Base-by-base conservation (phyloP, 2,329 filamentous ascomycete genomes). In the Aspergillus bombycis region DNA sequence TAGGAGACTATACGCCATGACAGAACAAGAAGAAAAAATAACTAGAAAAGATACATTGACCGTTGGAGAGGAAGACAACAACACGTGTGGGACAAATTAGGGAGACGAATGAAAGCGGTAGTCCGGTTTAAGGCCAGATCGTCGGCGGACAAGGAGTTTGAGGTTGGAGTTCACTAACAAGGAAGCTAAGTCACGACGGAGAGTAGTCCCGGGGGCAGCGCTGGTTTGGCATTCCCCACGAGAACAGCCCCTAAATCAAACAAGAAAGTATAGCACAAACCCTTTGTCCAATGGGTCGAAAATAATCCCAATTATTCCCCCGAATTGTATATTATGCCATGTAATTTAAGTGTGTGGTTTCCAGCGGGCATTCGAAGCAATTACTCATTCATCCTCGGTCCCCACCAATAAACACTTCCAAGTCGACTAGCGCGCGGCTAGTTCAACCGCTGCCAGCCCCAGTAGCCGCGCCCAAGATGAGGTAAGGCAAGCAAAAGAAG, bases 121-220 rank as follows among this genome's bases (percentile, higher is more conserved):
- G 62, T 65, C 67, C 67, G 65, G 62, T 71, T 73, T 76, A 64
- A 77, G 75, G 75, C 72, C 75, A 77, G 75, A 77, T 76, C 72
- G 69, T 72, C 73, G 67, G 63, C 63, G 66, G 62, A 30, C 28
- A 59, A 34, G 41, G 26, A n/a, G n/a, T 38, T 28, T 28, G 45
- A 28, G 26, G 45, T 48, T 48, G 26, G 26, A 48, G 45, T 23
- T 23, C 11, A 28, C 45, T 23, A 48, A 21, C 26, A 26, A 26
- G 45, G 21, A 19, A 23, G 26, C n/a, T 23, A 48, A 28, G 26
- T 23, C 21, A n/a, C 23, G 21, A 52, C 28, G 50, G 50, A 53
- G 28, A 21, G 10, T 26, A 26, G 19, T 16, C 28, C 16, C 12
- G 26, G 26, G 19, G 28, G 50, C 32, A 26, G 28, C 16, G 12